Evolutionary conservation across 2,329 filamentous ascomycete species (phyloP), one percentile per base, ranked within the genome.

Genomic region (Byssoonygena ceratinophila): DNA sequence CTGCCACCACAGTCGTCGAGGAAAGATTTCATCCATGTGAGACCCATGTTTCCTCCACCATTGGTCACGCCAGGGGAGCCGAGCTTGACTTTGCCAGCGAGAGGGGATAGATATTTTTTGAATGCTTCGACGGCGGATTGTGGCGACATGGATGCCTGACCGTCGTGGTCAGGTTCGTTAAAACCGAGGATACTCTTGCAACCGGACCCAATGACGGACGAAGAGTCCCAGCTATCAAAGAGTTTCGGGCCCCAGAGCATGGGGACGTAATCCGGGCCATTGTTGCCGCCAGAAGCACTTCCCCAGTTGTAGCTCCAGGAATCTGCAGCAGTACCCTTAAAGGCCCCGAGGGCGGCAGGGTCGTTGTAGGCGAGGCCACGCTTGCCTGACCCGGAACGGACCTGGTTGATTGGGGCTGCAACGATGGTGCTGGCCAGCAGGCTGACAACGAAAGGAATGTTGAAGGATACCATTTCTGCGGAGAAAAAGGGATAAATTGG

Each of bases 301-400:
- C 62, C 70, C 72, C 72, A 75, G 62, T 74, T 70, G 63, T 74
- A 74, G 32, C 67, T 68, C 72, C 72, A 75, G 37, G 63, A 63
- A 48, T 71, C 60, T 20, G 56, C 40, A 23, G 59, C 61, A 44
- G 56, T 59, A 44, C 54, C 56, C 48, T 58, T 47, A 48, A 74
- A 68, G 12, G 64, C 49, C 23, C 58, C n/a, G 9, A 69, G 61
- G 32, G 65, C 58, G 20, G 58, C 55, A 34, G 63, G 59, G 34
- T 68, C 60, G 57, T 73, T 74, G 66, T 73, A 75, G 51, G 66
- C 66, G 36, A 68, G 59, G 46, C 66, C 66, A 22, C 61, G 61
- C 57, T 69, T 68, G 56, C 53, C 51, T 3, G 48, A 47, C 9
- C 31, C 36, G 31, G 46, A 29, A n/a, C 46, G 46, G 40, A 48